Evolutionary conservation across 2,329 filamentous ascomycete species (phyloP).

Genomic region (Phialophora tarda): DNA sequence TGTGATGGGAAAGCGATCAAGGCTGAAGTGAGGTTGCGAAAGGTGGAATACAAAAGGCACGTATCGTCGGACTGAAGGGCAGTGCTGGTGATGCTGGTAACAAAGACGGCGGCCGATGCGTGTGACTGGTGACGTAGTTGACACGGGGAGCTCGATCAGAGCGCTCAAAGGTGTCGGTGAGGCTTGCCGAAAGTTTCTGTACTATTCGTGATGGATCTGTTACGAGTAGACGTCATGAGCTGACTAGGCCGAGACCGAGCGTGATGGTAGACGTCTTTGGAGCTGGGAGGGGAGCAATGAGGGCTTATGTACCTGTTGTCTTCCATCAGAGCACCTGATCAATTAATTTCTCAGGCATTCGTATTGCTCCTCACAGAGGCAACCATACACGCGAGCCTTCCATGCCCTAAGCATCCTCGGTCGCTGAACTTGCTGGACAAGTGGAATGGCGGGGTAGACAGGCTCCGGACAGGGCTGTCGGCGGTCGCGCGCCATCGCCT

Average conservation of each 20-base stretch:
- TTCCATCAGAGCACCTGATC: not conserved
- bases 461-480: not conserved
- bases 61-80: not conserved
- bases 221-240: not conserved
- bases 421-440: not conserved
- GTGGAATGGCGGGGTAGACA: not conserved
- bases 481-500: constrained; percentile 4
- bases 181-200: constrained; percentile 2
- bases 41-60: not conserved
- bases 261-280: not conserved
- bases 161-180: not conserved
- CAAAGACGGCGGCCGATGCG: not conserved
- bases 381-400: not conserved
- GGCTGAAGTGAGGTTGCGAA: not conserved
- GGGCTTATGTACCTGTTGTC: not conserved
- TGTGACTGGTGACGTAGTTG: constrained; percentile 15
- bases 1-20: not conserved
- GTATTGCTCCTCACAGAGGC: not conserved
- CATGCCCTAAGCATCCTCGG: not conserved
- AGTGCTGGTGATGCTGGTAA: not conserved
- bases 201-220: not conserved
- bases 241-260: not conserved
- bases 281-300: not conserved
- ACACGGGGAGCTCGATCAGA: not conserved
- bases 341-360: not conserved